Evolutionary conservation across 345 rosid species (phyloP).

Genomic region (rapeseed (Brassica napus)): Da-Ae NC_063442.1:41494001-41494500

Average conservation of each 20-base stretch:
- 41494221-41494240: constrained; percentile 56
- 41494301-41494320: constrained; percentile 48
- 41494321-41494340: constrained; percentile 49
- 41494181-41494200: constrained; percentile 52
- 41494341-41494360: constrained; percentile 47
- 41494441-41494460: neutral
- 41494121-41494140: neutral
- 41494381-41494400: neutral
- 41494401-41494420: neutral
- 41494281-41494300: constrained; percentile 41
- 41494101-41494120: constrained; percentile 44
- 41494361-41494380: constrained; percentile 1
- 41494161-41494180: neutral
- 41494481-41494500: neutral
- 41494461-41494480: neutral
- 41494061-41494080: constrained; percentile 33
- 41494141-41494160: neutral
- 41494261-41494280: constrained; percentile 5
- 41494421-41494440: neutral
- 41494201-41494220: constrained; percentile 55
- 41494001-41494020: constrained; percentile 87
- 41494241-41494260: constrained; percentile 50
- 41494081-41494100: constrained; percentile 45
- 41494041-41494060: constrained; percentile 58
- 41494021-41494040: constrained; percentile 80